These are phyloP conservation scores for Alisma plantagoaquatica DNA, from an alignment of 106 monocot genomes.

Conservation along the genomic window DNA sequence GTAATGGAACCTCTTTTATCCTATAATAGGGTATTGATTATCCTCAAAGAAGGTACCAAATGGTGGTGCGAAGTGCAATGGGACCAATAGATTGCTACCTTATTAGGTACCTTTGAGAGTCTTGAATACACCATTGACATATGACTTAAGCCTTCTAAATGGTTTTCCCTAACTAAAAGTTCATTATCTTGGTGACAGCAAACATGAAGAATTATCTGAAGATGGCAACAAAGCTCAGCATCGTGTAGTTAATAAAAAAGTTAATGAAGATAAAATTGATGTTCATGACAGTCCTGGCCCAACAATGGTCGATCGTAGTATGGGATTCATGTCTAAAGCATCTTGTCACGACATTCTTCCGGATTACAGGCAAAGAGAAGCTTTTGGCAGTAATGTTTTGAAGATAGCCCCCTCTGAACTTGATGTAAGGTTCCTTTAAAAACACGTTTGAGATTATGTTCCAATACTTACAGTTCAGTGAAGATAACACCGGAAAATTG, in stretches of 20 bases:
- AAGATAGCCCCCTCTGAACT: slow-evolving; percentile 44
- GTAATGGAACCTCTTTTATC: background rate
- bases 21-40: slow-evolving; percentile 40
- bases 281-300: background rate
- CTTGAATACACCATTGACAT: background rate
- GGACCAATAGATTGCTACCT: slow-evolving; percentile 83
- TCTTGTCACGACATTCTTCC: slow-evolving; percentile 2
- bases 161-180: background rate
- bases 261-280: slow-evolving; percentile 3
- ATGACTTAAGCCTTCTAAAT: background rate
- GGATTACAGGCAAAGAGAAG: slow-evolving; percentile 13
- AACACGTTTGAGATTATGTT: background rate
- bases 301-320: slow-evolving; percentile 15
- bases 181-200: slow-evolving; percentile 11
- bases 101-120: slow-evolving; percentile 41
- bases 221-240: slow-evolving; percentile 12
- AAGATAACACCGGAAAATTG: no score
- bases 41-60: slow-evolving; percentile 43
- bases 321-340: no score
- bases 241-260: slow-evolving; percentile 1
- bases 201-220: slow-evolving; percentile 19
- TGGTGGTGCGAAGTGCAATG: slow-evolving; percentile 59
- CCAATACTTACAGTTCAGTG: no score
- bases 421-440: slow-evolving; percentile 26
- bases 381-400: slow-evolving; percentile 22